A percentile compares a stretch with the other conserved stretches of the same genome.
Evolutionary conservation across 805 yeast genomes (phyloP).

Genomic region (Lipomyces lipofer): DNA sequence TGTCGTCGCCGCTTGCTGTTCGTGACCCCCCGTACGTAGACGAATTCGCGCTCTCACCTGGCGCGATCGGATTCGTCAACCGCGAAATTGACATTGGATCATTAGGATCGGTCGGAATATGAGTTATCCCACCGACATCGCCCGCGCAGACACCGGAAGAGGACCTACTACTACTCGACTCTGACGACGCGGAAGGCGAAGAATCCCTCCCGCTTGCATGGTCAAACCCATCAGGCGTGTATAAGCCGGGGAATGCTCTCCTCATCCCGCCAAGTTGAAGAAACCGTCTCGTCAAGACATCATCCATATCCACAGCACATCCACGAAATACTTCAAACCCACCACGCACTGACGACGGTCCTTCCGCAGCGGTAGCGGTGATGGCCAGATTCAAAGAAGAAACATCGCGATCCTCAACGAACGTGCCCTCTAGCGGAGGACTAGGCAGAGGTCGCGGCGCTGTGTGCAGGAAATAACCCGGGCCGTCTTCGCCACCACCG

Average conservation of each 20-base stretch:
- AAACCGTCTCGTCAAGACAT: constrained; percentile 8
- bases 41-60: constrained; percentile 30
- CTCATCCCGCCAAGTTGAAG: constrained; percentile 12
- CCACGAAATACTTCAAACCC: not conserved
- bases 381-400: constrained; percentile 18
- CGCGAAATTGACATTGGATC: constrained; percentile 36
- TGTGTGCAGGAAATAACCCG: constrained; percentile 3
- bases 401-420: not conserved
- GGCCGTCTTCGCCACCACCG: constrained; percentile 1
- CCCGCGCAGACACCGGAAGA: not conserved
- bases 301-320: not conserved
- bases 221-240: not conserved
- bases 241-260: constrained; percentile 14
- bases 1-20: too few species aligned
- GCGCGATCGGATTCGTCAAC: constrained; percentile 33
- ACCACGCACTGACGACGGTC: not conserved
- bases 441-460: not conserved
- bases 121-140: not conserved
- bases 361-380: constrained; percentile 3
- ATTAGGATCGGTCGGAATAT: constrained; percentile 9
- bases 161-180: too few species aligned
- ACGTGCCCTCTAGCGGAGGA: not conserved
- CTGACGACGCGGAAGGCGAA: not conserved
- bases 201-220: not conserved
- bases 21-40: too few species aligned